Base-by-base conservation (phyloP, 257 asterid genomes). In the Forsythia suspensa region DNA sequence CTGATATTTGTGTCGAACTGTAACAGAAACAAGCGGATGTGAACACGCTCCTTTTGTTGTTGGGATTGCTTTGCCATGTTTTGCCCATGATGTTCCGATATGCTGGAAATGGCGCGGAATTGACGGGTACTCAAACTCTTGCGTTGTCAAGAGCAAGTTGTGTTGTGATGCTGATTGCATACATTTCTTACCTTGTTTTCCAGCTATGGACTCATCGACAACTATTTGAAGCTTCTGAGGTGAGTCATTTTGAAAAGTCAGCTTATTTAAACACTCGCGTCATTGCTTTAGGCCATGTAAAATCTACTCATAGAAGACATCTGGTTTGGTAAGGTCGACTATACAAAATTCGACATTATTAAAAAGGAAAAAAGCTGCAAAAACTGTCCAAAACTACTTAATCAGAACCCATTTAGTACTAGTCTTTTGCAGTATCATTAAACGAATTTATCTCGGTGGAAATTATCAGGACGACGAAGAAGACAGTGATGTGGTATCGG, bases 21-120 rank as follows among this genome's bases (percentile, higher is more conserved):
- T 4, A 42, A 82, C 92, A 92, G 98, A 95, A 85, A 80, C 98
- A 95, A 87, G 95, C 97, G 1, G 97, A 93, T 57, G 97, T 93
- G 39, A 95, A 91, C 89, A 80, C 90, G 0, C 80, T 86, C 24
- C 93, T 95, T 41, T 74, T 95, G 86, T 41, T 93, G 71, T 69
- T 95, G 86, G 99, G 94, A 55, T 73, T 95, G 72, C 72, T 93
- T 40, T 95, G 99, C 84, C 97, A 95, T 34, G 73, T 86, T 0
- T 42, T 95, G 41, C 97, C 98, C 3, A 43, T 95, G 75, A 83
- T 88, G 96, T 88, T 90, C 10, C 83, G 86, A 13, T 88, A 79
- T 5, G 78, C 86, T 3, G 88, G 83, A 68, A 57, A 76, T 8
- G 76, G 91, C 0, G 88, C 87, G 0, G 86, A 72, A 65, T 0